A percentile compares a stretch with the other conserved stretches of the same genome.
Evolutionary conservation across 345 rosid species (phyloP).

Genomic region (Citrus hindsii): DNA sequence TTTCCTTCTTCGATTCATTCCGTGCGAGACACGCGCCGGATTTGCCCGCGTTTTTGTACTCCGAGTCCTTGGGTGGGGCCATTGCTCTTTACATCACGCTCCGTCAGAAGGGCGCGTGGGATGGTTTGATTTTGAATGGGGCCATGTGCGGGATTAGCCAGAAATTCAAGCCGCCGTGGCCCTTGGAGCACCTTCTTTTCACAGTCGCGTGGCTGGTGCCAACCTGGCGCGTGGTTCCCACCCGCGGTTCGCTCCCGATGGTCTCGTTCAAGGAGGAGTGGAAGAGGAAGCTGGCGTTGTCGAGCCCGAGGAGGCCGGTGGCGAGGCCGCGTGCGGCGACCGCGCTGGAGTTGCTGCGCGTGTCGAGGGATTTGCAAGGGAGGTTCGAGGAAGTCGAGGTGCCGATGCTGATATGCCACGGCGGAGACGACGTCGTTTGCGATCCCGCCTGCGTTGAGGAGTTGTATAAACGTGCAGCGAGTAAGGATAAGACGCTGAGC

Average conservation of each 20-base stretch:
- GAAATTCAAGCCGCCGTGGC: conserved; percentile 94
- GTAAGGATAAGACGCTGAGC: conserved; percentile 65
- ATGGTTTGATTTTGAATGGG: conserved; percentile 75
- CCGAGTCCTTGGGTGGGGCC: conserved; percentile 94
- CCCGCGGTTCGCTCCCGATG: conserved; percentile 69
- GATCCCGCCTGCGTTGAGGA: conserved; percentile 74
- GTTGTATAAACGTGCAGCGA: conserved; percentile 58
- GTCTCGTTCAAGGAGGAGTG: conserved; percentile 75
- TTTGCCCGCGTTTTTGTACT: conserved; percentile 73
- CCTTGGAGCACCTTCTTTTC: conserved; percentile 70
- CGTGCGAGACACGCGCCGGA: conserved; percentile 46
- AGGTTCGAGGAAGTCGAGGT: conserved; percentile 80
- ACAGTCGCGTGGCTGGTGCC: conserved; percentile 66
- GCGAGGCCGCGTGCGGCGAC: conserved; percentile 84
- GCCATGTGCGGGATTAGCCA: conserved; percentile 95
- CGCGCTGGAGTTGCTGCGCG: conserved; percentile 69
- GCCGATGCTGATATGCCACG: conserved; percentile 78
- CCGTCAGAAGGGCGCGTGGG: conserved; percentile 66
- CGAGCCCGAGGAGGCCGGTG: conserved; percentile 60
- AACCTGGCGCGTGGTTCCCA: conserved; percentile 86
- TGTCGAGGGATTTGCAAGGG: conserved; percentile 68
- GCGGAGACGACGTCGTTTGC: conserved; percentile 74
- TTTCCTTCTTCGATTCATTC: conserved; percentile 56
- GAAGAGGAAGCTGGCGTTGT: conserved; percentile 69
- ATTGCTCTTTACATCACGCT: conserved; percentile 76